These are phyloP conservation scores for Beauveria australis DNA, from an alignment of 2,329 filamentous ascomycete genomes.

Conservation along the genomic window DNA sequence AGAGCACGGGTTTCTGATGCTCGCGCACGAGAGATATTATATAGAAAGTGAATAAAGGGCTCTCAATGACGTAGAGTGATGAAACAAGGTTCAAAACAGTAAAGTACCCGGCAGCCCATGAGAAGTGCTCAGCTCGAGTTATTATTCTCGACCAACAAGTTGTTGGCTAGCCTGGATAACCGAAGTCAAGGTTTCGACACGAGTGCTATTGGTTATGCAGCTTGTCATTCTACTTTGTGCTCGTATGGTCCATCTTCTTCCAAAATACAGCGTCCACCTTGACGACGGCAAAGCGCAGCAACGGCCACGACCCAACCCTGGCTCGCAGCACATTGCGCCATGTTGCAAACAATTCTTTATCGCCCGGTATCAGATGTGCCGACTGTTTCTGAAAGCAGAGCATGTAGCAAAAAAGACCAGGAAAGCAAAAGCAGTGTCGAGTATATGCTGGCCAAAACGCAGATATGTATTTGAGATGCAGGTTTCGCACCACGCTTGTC, in stretches of 20 bases:
- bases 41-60: no score
- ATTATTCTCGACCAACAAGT: no score
- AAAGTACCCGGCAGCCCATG: no score
- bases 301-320: conserved; percentile 16
- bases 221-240: background rate
- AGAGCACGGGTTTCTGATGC: no score
- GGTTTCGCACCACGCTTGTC: conserved; percentile 13
- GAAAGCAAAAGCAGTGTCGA: conserved; percentile 15
- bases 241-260: conserved; percentile 13
- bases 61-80: no score
- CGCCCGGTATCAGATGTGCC: conserved; percentile 5
- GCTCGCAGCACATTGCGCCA: conserved; percentile 16
- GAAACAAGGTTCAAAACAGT: no score
- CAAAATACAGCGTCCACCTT: conserved; percentile 19
- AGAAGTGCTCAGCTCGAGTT: no score
- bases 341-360: conserved; percentile 12
- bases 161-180: no score
- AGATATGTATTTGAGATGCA: conserved; percentile 14
- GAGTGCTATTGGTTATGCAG: no score
- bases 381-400: conserved; percentile 13
- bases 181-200: rapidly evolving
- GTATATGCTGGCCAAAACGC: conserved; percentile 17
- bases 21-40: no score
- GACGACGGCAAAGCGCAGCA: conserved; percentile 16
- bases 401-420: conserved; percentile 16